Evolutionary conservation across 2,329 filamentous ascomycete species (phyloP), one percentile per base, ranked within the genome.

Genomic region (Sordariomycetes sp.): DNA sequence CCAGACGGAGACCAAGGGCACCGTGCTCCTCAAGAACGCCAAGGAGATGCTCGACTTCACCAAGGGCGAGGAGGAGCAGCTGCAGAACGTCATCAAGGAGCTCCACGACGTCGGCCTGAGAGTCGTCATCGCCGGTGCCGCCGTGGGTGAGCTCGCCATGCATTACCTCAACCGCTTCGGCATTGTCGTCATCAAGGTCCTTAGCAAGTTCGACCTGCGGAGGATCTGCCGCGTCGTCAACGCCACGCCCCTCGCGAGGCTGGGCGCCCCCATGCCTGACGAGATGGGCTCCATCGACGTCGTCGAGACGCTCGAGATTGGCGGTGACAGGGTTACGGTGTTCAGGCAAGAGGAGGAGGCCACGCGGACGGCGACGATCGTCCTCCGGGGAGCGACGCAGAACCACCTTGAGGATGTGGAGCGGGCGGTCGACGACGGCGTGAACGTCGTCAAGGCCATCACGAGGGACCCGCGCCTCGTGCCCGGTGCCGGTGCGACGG

Each of bases 21-120:
- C 94, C 12, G 94, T 99, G 52, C 80, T 99, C 56, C 74, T 99
- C 65, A 90, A 99, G 75, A 99, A 96, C 69, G 92, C 92, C 59
- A 88, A 97, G 77, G 94, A 99, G 75, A 97, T 99, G 89, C 81
- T 97, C 69, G 87, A 97, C 69, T 99, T 97, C 74, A 96, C 90
- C 66, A 96, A 91, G 77, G 95, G 94, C 61, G 94, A 99, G 76
- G 94, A 99, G 76, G 75, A 78, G 57, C 92, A 96, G 70, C 84
- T 99, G 54, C 94, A 99, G 76, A 79, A 85, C 52, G 79, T 86
- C 55, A 89, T 99, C 76, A 97, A 97, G 79, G 91, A 96, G 73
- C 82, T 99, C 24, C 85, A 96, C 71, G 94, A 99, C 69, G 92
- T 90, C 36, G 94, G 94, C 52, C 74, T 99, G 61, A 84, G 94